phyloP scores from a whole-genome alignment of 441 rosid genomes.

The Adansonia rubrostipa region DNA sequence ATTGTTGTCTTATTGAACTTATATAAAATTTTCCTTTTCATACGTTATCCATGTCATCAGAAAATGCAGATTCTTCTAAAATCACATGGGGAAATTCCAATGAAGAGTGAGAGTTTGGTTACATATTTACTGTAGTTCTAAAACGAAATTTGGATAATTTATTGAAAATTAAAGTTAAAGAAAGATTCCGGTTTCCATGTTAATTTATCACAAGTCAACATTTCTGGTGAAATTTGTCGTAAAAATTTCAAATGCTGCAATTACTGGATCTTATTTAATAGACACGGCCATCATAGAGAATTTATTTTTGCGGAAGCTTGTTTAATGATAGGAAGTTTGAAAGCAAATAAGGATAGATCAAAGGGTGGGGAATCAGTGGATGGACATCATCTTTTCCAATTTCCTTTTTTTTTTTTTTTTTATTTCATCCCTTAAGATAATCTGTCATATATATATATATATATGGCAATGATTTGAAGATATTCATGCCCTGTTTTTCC shows the following conservation, averaged over 20 bases:
- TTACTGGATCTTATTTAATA: background rate
- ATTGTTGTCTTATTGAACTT: background rate
- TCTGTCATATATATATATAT: background rate
- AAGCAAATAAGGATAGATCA: background rate
- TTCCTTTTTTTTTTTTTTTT: background rate
- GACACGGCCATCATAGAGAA: background rate
- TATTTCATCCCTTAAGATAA: background rate
- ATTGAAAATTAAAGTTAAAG: background rate
- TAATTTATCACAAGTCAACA: slow-evolving; percentile 1
- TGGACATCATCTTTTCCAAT: background rate
- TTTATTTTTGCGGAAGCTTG: background rate
- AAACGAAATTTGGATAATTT: background rate
- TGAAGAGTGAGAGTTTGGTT: slow-evolving; percentile 9
- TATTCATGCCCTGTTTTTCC: background rate
- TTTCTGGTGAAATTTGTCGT: background rate
- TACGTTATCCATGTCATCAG: no score
- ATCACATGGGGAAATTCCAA: no score
- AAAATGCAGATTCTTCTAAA: no score
- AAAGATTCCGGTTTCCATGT: background rate
- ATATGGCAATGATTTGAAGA: background rate
- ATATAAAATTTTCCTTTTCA: no score
- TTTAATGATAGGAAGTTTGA: background rate
- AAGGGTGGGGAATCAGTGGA: background rate
- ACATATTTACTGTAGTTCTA: background rate
- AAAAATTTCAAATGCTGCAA: background rate